phyloP scores from a whole-genome alignment of 805 yeast genomes.

The Vanderwaltozyma polyspora region DNA sequence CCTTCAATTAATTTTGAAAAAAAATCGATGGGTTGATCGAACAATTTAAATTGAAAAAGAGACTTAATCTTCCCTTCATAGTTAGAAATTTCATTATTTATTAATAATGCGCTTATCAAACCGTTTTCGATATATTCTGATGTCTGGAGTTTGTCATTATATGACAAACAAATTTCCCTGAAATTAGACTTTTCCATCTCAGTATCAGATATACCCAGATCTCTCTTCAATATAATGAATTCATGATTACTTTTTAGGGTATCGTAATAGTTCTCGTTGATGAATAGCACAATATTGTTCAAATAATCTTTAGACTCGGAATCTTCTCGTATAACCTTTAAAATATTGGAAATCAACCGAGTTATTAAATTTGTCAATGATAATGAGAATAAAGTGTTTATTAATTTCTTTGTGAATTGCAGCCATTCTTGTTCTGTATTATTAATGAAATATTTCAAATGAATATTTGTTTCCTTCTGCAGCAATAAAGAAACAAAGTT shows the following conservation, averaged over 20 bases:
- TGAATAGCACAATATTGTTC: slow-evolving; percentile 6
- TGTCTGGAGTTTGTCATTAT: slow-evolving; percentile 3
- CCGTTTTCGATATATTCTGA: slow-evolving; percentile 10
- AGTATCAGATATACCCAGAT: slow-evolving; percentile 18
- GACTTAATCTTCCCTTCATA: slow-evolving; percentile 5
- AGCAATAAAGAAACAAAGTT: slow-evolving; percentile 11
- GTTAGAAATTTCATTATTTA: slow-evolving; percentile 2
- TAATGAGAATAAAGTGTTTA: slow-evolving; percentile 7
- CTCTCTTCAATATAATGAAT: slow-evolving; percentile 17
- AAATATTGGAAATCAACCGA: slow-evolving; percentile 7
- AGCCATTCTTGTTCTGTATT: slow-evolving; percentile 2
- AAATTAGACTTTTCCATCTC: slow-evolving; percentile 21
- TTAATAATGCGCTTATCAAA: slow-evolving; percentile 7
- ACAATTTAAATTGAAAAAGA: slow-evolving; percentile 2
- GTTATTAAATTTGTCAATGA: slow-evolving; percentile 8
- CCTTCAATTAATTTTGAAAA: slow-evolving; percentile 9
- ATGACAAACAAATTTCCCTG: slow-evolving; percentile 10
- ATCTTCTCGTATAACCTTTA: slow-evolving; percentile 4
- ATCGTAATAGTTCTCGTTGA: slow-evolving; percentile 16
- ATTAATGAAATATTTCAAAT: slow-evolving; percentile 1
- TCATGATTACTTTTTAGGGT: slow-evolving; percentile 12
- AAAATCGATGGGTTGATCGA: slow-evolving; percentile 5
- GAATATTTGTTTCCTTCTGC: slow-evolving; percentile 9
- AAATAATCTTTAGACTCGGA: slow-evolving; percentile 4
- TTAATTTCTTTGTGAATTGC: slow-evolving; percentile 7